A percentile compares a stretch with the other conserved stretches of the same genome.
phyloP scores from a whole-genome alignment of 768 basidiomycete genomes.

The Russula brevipes region DNA sequence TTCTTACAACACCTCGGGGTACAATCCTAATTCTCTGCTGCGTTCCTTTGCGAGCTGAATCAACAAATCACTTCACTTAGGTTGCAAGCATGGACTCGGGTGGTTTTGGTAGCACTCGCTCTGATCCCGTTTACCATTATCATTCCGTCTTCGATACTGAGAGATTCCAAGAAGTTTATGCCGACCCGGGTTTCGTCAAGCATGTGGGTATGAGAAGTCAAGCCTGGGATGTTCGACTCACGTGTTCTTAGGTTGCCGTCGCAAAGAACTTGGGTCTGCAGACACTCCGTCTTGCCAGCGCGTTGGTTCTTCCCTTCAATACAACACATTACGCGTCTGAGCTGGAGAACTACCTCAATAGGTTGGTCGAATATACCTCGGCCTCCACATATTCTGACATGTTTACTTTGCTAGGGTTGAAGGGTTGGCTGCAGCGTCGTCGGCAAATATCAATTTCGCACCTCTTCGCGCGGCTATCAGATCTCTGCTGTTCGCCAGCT shows the following conservation, averaged over 20 bases:
- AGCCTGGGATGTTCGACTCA: not conserved
- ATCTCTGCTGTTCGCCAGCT: slow-evolving; percentile 21
- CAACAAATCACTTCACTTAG: slow-evolving; percentile 21
- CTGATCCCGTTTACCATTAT: slow-evolving; percentile 56
- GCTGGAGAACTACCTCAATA: slow-evolving; percentile 47
- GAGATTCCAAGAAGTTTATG: slow-evolving; percentile 56
- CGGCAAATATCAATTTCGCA: slow-evolving; percentile 5
- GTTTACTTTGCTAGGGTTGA: slow-evolving; percentile 42
- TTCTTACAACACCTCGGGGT: slow-evolving; percentile 81
- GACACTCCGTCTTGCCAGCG: slow-evolving; percentile 48
- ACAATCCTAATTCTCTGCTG: slow-evolving; percentile 31
- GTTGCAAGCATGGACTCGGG: slow-evolving; percentile 35
- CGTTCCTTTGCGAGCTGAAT: slow-evolving; percentile 30
- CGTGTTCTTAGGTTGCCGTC: slow-evolving; percentile 42
- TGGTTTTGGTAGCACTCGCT: slow-evolving; percentile 35
- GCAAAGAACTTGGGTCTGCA: slow-evolving; percentile 54
- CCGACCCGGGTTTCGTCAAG: slow-evolving; percentile 56
- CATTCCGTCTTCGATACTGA: slow-evolving; percentile 55
- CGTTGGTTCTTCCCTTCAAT: slow-evolving; percentile 57
- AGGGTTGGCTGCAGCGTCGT: slow-evolving; percentile 23
- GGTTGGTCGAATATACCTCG: slow-evolving; percentile 34
- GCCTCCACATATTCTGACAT: not conserved
- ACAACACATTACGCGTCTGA: slow-evolving; percentile 62
- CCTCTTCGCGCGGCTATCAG: slow-evolving; percentile 25
- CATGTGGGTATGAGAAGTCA: slow-evolving; percentile 40